Base-by-base conservation (phyloP, 75 land plant genomes). In the Isoetes taiwanensis region DNA sequence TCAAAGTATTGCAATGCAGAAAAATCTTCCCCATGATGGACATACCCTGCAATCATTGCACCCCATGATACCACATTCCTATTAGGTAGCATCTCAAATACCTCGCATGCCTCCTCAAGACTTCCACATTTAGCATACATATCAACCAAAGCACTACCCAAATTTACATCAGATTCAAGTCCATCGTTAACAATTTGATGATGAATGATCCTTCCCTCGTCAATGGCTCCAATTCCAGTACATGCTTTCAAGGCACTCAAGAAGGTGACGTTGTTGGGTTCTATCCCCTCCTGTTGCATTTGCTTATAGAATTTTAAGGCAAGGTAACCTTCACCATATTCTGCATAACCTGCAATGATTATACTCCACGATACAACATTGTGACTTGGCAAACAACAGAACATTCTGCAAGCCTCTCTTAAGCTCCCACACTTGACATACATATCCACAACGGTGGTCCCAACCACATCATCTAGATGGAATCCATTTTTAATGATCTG, bases 91-190 rank as follows among this genome's bases (percentile, higher is more conserved):
- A 33, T 9, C 24, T 43, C 42, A 54, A 69, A 72, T 1, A 62
- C 33, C 31, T 59, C 38, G 12, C 57, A 66, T 41, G 83, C 79
- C 34, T 60, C 65, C 60, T 24, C 6, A 14, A 76, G 17, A 38
- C 63, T 69, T 11, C 79, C 83, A 61, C 76, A 76, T 64, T 80
- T 80, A 6, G 70, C 69, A 64, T 80, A 80, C 83, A 80, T 72
- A 31, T 80, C 76, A 24, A 80, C 56, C 24, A 80, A 34, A 21
- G 85, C 72, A 56, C 66, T 76, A 48, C 63, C 60, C 6, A 64
- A 33, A 28, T 57, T 43, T 3, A 32, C 56, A 32, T 56, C 40
- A 11, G 34, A 41, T 41, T n/a, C 66, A 29, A 56, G 52, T 28
- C 61, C 59, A 16, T 52, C 41, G 28, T 34, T 42, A 30, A 8